phyloP scores from a whole-genome alignment of 73 alveolate genomes.

The Paramecium bursaria region DNA sequence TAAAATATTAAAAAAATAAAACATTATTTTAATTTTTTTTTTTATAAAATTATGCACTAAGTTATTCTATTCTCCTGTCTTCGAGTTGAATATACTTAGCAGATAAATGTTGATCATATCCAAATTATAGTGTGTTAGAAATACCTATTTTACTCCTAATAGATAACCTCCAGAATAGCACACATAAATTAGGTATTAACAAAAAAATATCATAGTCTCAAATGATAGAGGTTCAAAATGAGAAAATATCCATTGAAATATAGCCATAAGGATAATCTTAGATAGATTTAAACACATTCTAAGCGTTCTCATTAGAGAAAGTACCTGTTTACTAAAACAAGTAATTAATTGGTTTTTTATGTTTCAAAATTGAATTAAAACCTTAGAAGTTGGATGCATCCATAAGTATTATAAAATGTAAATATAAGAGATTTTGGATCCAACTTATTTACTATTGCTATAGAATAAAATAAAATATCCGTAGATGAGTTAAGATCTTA shows the following conservation, averaged over 20 bases:
- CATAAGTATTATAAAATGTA: neutral
- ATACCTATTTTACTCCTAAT: neutral
- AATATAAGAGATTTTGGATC: slow-evolving; percentile 48
- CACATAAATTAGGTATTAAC: slow-evolving; percentile 1
- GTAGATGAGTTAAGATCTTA: neutral
- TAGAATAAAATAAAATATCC: slow-evolving; percentile 1
- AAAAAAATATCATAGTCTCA: slow-evolving; percentile 20
- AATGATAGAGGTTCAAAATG: slow-evolving; percentile 39
- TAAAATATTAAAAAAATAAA: no score
- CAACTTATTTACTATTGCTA: slow-evolving; percentile 39
- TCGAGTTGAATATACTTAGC: slow-evolving; percentile 20
- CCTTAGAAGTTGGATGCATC: slow-evolving; percentile 1
- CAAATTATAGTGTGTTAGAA: slow-evolving; percentile 36
- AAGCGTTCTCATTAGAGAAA: slow-evolving; percentile 61
- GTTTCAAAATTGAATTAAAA: slow-evolving; percentile 29
- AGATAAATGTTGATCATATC: neutral
- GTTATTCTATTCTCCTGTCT: slow-evolving; percentile 34
- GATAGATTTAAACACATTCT: slow-evolving; percentile 31
- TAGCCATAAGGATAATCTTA: neutral
- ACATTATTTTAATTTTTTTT: no score
- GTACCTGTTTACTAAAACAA: slow-evolving; percentile 43
- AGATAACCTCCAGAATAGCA: neutral
- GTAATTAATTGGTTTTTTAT: slow-evolving; percentile 39
- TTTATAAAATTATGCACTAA: no score
- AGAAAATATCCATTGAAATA: slow-evolving; percentile 33